These are phyloP conservation scores for Phellinidium pouzarii DNA, from an alignment of 1,284 basidiomycete genomes.

Conservation along the genomic window DNA sequence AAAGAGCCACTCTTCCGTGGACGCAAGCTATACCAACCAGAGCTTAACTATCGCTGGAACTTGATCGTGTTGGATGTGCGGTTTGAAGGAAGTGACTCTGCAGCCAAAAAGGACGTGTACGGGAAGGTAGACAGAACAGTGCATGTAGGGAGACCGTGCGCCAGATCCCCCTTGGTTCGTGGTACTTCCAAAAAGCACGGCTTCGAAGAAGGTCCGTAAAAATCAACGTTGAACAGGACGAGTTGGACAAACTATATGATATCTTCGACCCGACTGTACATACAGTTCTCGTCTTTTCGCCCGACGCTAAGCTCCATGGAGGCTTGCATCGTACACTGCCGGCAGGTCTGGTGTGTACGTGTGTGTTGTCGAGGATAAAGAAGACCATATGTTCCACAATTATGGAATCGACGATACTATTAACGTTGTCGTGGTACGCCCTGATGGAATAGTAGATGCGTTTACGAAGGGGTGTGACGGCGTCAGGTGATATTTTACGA, in stretches of 20 bases:
- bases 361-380: slow-evolving; percentile 32
- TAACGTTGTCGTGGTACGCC: background rate
- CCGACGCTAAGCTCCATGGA: background rate
- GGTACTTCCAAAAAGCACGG: background rate
- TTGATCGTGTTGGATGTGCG: slow-evolving; percentile 20
- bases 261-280: background rate
- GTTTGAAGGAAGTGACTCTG: background rate
- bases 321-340: background rate
- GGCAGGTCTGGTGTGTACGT: slow-evolving; percentile 15
- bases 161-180: slow-evolving; percentile 20
- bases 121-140: slow-evolving; percentile 2
- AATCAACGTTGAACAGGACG: background rate
- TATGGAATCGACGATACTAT: slow-evolving; percentile 25
- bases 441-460: background rate
- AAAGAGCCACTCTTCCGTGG: slow-evolving; percentile 2
- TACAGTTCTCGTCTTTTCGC: background rate
- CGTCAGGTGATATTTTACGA: background rate
- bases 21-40: slow-evolving; percentile 19
- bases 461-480: background rate
- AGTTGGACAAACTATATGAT: background rate
- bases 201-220: background rate
- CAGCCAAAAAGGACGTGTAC: slow-evolving; percentile 4
- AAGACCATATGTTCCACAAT: slow-evolving; percentile 31
- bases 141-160: slow-evolving; percentile 21
- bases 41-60: slow-evolving; percentile 23